A percentile compares a stretch with the other conserved stretches of the same genome.
Evolutionary conservation across 495 filamentous ascomycete species (phyloP).

Genomic region (Penicillium waksmanii): DNA sequence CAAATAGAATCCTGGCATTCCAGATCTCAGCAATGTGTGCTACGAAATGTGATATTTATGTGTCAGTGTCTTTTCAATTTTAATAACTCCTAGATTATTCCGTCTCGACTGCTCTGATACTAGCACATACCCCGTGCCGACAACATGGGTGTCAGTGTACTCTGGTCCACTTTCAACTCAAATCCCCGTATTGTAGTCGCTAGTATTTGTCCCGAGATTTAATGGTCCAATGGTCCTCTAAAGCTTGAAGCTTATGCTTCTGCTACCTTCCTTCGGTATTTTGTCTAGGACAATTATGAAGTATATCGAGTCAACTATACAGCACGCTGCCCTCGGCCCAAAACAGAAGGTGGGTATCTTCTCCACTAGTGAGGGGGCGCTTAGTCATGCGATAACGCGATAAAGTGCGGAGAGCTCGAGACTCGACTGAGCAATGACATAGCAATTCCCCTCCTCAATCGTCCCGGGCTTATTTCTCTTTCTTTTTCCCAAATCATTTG

Average conservation of each 20-base stretch:
- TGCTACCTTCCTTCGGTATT: not conserved
- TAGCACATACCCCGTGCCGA: too few relatives aligned
- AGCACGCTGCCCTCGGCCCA: not conserved
- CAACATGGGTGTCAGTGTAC: too few relatives aligned
- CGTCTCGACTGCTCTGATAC: too few relatives aligned
- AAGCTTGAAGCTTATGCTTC: not conserved
- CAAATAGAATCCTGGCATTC: too few relatives aligned
- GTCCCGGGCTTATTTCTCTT: constrained; percentile 6
- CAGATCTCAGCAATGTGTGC: too few relatives aligned
- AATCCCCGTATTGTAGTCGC: not conserved
- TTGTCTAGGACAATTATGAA: not conserved
- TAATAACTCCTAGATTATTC: too few relatives aligned
- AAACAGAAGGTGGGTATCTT: constrained; percentile 1
- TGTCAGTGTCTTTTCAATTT: too few relatives aligned
- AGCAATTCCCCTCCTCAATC: constrained; percentile 3
- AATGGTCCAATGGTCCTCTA: not conserved
- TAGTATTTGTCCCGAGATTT: not conserved
- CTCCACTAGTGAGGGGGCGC: not conserved
- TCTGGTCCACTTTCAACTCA: constrained; percentile 1
- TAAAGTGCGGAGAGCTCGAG: constrained; percentile 24
- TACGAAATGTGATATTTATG: too few relatives aligned
- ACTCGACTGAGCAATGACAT: not conserved
- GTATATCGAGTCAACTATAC: too few relatives aligned
- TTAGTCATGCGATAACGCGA: constrained; percentile 32
- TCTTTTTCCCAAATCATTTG: constrained; percentile 10